Evolutionary conservation across 225 moss, liverwort and hornwort genomes (phyloP), one percentile per base, ranked within the genome.

Genomic region (Climacium dendroides): DNA sequence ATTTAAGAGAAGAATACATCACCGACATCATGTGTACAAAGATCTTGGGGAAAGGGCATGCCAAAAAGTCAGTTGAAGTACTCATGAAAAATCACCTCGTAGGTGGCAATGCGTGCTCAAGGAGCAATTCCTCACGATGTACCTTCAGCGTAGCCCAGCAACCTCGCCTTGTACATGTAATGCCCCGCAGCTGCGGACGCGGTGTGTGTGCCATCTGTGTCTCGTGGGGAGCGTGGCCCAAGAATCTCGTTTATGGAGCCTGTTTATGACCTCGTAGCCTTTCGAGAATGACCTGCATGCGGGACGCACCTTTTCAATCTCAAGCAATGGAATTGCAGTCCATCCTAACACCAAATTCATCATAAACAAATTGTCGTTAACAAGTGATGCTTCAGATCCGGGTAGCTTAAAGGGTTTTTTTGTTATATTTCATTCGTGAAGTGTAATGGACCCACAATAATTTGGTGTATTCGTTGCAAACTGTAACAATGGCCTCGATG

Each of bases 51-150:
- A 63, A 63, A 32, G 32, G 45, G 74, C 20, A 70, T 37, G 67
- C 37, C 67, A 24, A 26, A 43, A 71, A 28, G 5, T 26, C 43
- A 10, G 10, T 6, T 18, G 29, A 29, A 18, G 4, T 15, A 29
- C 16, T 18, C 12, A 9, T 32, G 7, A n/a, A 41, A 83, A 30
- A 13, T 11, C 72, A 57, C 94, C 85, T 95, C 92, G 58, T 94
- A 94, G 6, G 92, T 88, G 7, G 96, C 94, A 54, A 95, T 57
- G 69, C 94, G 91, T 34, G 93, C 90, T 22, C 84, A 65, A 2
- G 94, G 93, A 32, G 93, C 89, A 83, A 92, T 94, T n/a, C 96
- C 94, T 22, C 93, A 87, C 18, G 89, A 87, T 7, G 90, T 94
- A 13, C 96, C 96, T 85, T 90, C 84, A 2, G 91, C 94, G 28